Base-by-base conservation (phyloP, 371 early-diverging fungal genomes). In the Mortierella sp. region DNA sequence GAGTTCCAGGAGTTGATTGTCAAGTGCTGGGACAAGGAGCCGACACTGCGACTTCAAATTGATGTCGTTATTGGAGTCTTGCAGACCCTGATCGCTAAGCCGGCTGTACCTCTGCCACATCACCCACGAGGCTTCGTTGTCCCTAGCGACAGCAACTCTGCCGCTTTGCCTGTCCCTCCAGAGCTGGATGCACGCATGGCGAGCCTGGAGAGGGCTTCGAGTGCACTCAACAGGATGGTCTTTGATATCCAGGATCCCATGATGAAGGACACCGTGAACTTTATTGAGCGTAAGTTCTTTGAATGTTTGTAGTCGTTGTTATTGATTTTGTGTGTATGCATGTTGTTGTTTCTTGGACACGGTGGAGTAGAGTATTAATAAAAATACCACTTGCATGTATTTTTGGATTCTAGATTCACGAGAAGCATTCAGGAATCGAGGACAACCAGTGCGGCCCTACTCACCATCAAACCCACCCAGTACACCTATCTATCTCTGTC, bases 401-500 rank as follows among this genome's bases (percentile, higher is more conserved):
- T 54, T 16, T 55, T 56, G n/a, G 18, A 27, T 35, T 1, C 24
- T 41, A 84, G 85, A 49, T 3, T 79, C 85, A n/a, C 76, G 85
- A 6, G 72, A 65, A 3, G 79, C 74, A 27, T 84, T 84, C 58
- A 75, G 81, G 49, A 65, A 79, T 14, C 73, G 71, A 60, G 41
- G 56, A 3, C 32, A 75, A 14, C 68, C 75, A 1, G 54, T 14
- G 1, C 80, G 74, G 24, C 83, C 82, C 12, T 82, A 80, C 48
- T 86, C 87, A 7, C 63, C 72, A 11, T 27, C 72, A 7, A 82
- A 82, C 71, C 80, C 77, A 10, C 87, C 87, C 35, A 86, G 71
- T 32, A 86, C 87, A 0, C 87, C 87, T 3, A 82, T 86, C 21
- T 86, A 79, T 68, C 82, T 86, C 4, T 86, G 87, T 51, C 82